These are phyloP conservation scores for Cystobasidium tubakii DNA, from an alignment of 768 basidiomycete genomes.

Conservation along the genomic window DNA sequence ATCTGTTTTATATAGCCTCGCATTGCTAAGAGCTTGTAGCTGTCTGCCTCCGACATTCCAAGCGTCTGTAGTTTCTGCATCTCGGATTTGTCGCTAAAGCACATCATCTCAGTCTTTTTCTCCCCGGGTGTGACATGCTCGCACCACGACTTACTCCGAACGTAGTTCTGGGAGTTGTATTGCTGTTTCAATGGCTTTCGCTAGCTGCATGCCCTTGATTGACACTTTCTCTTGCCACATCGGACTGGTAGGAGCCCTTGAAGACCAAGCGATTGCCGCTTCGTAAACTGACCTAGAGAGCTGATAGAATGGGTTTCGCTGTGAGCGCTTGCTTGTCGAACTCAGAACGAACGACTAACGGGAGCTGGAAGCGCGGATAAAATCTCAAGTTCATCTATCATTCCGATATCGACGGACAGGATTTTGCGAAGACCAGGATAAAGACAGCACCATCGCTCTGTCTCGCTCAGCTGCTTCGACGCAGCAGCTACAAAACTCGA, in stretches of 20 bases:
- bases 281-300: slow-evolving; percentile 71
- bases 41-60: slow-evolving; percentile 75
- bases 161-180: background rate
- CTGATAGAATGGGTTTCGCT: slow-evolving; percentile 46
- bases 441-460: slow-evolving; percentile 94
- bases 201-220: background rate
- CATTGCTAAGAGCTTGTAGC: slow-evolving; percentile 79
- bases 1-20: slow-evolving; percentile 63
- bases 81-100: slow-evolving; percentile 66
- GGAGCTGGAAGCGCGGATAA: slow-evolving; percentile 69
- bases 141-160: background rate
- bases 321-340: background rate
- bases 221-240: slow-evolving; percentile 26
- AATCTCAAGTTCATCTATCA: slow-evolving; percentile 68
- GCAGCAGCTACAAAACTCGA: slow-evolving; percentile 82
- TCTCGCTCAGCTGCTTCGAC: slow-evolving; percentile 69
- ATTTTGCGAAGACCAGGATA: slow-evolving; percentile 85
- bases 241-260: slow-evolving; percentile 68
- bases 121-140: background rate
- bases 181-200: background rate
- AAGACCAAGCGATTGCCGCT: slow-evolving; percentile 79
- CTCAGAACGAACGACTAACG: slow-evolving; percentile 54
- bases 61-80: slow-evolving; percentile 73
- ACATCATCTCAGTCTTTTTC: background rate
- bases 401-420: slow-evolving; percentile 71